A percentile compares a stretch with the other conserved stretches of the same genome.
phyloP scores from a whole-genome alignment of 345 rosid species.

The Salix viminalis region DNA sequence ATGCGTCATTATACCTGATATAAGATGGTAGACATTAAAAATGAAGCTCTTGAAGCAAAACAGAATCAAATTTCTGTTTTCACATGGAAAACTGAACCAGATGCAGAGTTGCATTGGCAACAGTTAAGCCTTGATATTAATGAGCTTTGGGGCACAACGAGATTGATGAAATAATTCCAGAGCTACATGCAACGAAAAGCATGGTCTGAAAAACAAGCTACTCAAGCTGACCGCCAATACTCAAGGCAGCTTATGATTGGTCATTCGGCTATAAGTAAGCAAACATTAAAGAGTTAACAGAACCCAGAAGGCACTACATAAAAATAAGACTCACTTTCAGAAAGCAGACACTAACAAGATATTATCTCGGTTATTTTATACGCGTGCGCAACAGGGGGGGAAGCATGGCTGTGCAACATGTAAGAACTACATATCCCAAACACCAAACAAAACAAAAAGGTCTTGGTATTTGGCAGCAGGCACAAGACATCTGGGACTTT shows the following conservation, averaged over 20 bases:
- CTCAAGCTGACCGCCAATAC: neutral
- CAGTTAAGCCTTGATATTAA: neutral
- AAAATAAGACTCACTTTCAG: too few relatives aligned
- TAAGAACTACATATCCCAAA: neutral
- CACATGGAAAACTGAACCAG: neutral
- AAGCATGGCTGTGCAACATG: neutral
- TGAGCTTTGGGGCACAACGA: neutral
- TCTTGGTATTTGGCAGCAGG: too few relatives aligned
- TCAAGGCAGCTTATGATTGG: neutral
- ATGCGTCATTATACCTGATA: slow-evolving; percentile 69
- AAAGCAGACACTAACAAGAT: too few relatives aligned
- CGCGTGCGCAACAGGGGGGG: too few relatives aligned
- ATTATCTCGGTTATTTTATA: too few relatives aligned
- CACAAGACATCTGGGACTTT: too few relatives aligned
- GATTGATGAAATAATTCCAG: neutral
- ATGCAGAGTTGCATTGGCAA: neutral
- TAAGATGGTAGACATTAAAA: slow-evolving; percentile 6
- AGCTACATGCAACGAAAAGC: neutral
- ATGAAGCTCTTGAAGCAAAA: neutral
- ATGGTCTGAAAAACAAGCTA: neutral
- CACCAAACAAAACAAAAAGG: neutral
- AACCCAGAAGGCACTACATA: neutral
- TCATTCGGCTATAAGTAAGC: neutral
- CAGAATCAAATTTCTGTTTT: neutral
- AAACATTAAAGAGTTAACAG: neutral